Conservation (phyloP, 2,329 filamentous ascomycete species). For the Fusarium sp. region DNA sequence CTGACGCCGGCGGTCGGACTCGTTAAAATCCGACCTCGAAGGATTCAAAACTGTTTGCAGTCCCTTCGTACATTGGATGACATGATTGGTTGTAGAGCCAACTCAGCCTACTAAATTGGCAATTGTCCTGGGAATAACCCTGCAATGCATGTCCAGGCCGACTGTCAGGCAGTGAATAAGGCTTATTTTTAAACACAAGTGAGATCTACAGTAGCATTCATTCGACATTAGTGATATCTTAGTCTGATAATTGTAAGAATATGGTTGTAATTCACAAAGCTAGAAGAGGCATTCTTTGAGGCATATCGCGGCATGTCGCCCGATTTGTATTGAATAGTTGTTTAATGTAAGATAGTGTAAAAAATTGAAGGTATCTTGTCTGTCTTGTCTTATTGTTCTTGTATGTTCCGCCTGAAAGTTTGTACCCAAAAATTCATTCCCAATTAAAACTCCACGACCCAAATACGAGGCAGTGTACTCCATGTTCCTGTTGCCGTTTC, state of each 20-base stretch:
- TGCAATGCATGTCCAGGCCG: slow-evolving; percentile 19
- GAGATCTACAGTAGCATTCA: background rate
- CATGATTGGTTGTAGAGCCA: slow-evolving; percentile 10
- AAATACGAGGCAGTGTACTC: slow-evolving; percentile 39
- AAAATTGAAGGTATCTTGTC: slow-evolving; percentile 21
- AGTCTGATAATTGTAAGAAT: background rate
- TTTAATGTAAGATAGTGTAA: background rate
- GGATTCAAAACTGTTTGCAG: slow-evolving; percentile 15
- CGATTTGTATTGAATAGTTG: slow-evolving; percentile 18
- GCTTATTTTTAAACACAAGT: slow-evolving; percentile 14
- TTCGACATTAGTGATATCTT: background rate
- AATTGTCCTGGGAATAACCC: slow-evolving; percentile 31
- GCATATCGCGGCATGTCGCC: slow-evolving; percentile 10
- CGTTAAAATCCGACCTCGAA: background rate
- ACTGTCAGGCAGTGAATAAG: slow-evolving; percentile 29
- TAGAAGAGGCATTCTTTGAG: background rate
- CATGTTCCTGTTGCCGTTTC: slow-evolving; percentile 14
- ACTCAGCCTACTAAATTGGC: slow-evolving; percentile 34
- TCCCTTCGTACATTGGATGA: background rate
- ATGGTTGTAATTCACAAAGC: background rate
- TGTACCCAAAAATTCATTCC: slow-evolving; percentile 20
- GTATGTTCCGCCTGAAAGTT: slow-evolving; percentile 2
- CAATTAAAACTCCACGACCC: slow-evolving; percentile 32
- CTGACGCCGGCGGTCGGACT: slow-evolving; percentile 9
- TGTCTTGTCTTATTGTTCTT: slow-evolving; percentile 21